A percentile compares a stretch with the other conserved stretches of the same genome.
These are phyloP conservation scores for Pseudocercospora fijiensis DNA, from an alignment of 2,329 filamentous ascomycete genomes.

Conservation along the genomic window DNA sequence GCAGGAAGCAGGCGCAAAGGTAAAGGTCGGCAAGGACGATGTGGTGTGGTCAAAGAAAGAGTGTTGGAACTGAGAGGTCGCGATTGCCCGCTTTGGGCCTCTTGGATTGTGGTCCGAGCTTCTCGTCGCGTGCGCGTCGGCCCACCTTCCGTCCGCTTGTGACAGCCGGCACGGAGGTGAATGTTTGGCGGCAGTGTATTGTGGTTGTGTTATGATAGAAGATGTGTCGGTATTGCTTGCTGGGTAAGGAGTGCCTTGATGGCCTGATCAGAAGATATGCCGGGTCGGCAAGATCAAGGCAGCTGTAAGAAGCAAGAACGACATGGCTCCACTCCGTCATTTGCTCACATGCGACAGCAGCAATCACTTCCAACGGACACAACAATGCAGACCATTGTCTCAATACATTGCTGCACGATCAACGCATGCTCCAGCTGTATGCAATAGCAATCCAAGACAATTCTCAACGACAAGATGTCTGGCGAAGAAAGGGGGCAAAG, in stretches of 20 bases:
- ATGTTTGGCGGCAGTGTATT: background rate
- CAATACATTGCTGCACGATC: background rate
- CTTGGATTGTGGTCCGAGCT: background rate
- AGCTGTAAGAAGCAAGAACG: background rate
- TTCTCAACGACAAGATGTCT: conserved; percentile 48
- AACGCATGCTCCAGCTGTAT: background rate
- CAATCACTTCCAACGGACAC: conserved; percentile 1
- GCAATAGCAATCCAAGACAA: conserved; percentile 3
- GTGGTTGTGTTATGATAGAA: background rate
- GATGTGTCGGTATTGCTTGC: conserved; percentile 4
- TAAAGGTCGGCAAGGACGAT: background rate
- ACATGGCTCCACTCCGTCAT: background rate
- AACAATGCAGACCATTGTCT: background rate
- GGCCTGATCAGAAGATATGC: conserved; percentile 3
- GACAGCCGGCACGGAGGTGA: background rate
- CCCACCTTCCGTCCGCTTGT: background rate
- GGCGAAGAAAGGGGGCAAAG: conserved; percentile 57
- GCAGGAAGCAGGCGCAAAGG: background rate
- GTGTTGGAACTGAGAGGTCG: conserved; percentile 1
- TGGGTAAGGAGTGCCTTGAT: conserved; percentile 4
- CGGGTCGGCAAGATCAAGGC: background rate
- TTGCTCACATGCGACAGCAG: conserved; percentile 1
- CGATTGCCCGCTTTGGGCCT: conserved; percentile 6
- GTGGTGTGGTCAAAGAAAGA: conserved; percentile 6
- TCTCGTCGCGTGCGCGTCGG: conserved; percentile 1